Percentiles rank a stretch among this genome's conserved stretches.
phyloP scores from a whole-genome alignment of 495 filamentous ascomycete genomes.

The Penicillium longicatenatum region DNA sequence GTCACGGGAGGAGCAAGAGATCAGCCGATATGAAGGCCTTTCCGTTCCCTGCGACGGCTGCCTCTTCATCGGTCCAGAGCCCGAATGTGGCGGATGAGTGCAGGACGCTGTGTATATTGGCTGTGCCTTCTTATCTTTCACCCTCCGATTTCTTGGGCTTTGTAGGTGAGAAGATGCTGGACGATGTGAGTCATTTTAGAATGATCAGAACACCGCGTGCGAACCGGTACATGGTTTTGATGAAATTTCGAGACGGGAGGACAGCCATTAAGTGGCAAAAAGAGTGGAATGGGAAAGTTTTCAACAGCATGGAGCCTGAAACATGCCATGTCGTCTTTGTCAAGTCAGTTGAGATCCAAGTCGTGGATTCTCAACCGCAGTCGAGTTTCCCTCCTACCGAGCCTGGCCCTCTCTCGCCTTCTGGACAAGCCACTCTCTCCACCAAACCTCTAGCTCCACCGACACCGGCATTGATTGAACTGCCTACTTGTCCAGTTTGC shows the following conservation, averaged over 20 bases:
- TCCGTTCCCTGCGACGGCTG: slow-evolving; percentile 25
- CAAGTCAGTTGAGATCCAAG: slow-evolving; percentile 76
- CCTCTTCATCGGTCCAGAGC: slow-evolving; percentile 10
- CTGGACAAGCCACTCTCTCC: slow-evolving; percentile 53
- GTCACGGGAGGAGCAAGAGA: neutral
- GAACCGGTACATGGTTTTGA: slow-evolving; percentile 94
- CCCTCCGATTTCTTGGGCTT: slow-evolving; percentile 91
- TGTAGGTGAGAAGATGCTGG: slow-evolving; percentile 84
- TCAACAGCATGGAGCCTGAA: slow-evolving; percentile 95
- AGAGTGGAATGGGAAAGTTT: slow-evolving; percentile 92
- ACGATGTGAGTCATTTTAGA: slow-evolving; percentile 88
- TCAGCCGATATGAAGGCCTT: slow-evolving; percentile 15
- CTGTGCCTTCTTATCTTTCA: slow-evolving; percentile 91
- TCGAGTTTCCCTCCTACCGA: slow-evolving; percentile 29
- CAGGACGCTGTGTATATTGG: slow-evolving; percentile 91
- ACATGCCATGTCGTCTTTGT: slow-evolving; percentile 96
- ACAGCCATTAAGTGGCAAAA: slow-evolving; percentile 78
- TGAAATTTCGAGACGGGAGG: slow-evolving; percentile 83
- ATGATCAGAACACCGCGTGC: slow-evolving; percentile 88
- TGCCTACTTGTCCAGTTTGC: slow-evolving; percentile 96
- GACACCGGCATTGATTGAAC: slow-evolving; percentile 83
- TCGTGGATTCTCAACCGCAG: slow-evolving; percentile 30
- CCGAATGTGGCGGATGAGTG: slow-evolving; percentile 59
- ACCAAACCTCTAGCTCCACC: slow-evolving; percentile 89
- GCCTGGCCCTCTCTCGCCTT: slow-evolving; percentile 37